Conservation (phyloP, 2,329 filamentous ascomycete species). For the Drechmeria coniospora region DNA sequence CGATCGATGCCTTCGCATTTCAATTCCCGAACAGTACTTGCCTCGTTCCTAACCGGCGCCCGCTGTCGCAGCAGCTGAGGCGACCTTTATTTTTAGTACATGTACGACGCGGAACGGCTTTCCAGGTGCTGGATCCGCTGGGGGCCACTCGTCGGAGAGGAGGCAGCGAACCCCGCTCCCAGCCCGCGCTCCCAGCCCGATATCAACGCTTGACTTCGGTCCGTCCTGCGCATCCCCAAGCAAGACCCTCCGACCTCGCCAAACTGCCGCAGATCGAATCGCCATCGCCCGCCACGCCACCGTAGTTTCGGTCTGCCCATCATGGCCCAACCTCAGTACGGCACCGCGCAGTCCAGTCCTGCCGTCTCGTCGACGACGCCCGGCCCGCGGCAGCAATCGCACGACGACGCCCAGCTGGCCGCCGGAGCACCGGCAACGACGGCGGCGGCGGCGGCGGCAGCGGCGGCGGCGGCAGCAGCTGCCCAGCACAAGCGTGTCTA, state of each 20-base stretch:
- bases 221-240: conserved; percentile 4
- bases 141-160: not conserved
- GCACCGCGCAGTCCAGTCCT: conserved; percentile 8
- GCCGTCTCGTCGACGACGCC: conserved; percentile 7
- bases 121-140: not conserved
- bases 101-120: too few relatives aligned
- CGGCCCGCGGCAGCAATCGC: conserved; percentile 1
- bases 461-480: conserved; percentile 4
- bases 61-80: too few relatives aligned
- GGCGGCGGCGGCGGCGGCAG: conserved; percentile 5
- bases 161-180: conserved; percentile 1
- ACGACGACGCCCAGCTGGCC: conserved; percentile 3
- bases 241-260: conserved; percentile 10
- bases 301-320: conserved; percentile 2
- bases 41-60: too few relatives aligned
- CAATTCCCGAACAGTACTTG: too few relatives aligned
- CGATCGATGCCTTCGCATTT: too few relatives aligned
- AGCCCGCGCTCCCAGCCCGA: conserved; percentile 1
- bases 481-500: conserved; percentile 45
- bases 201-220: conserved; percentile 2
- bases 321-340: conserved; percentile 9
- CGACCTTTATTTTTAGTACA: too few relatives aligned
- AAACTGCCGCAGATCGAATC: conserved; percentile 21
- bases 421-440: conserved; percentile 6
- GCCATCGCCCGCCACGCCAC: conserved; percentile 3